These are phyloP conservation scores for Botrytis cinerea DNA, from an alignment of 2,329 filamentous ascomycete genomes.

Conservation along the genomic window DNA sequence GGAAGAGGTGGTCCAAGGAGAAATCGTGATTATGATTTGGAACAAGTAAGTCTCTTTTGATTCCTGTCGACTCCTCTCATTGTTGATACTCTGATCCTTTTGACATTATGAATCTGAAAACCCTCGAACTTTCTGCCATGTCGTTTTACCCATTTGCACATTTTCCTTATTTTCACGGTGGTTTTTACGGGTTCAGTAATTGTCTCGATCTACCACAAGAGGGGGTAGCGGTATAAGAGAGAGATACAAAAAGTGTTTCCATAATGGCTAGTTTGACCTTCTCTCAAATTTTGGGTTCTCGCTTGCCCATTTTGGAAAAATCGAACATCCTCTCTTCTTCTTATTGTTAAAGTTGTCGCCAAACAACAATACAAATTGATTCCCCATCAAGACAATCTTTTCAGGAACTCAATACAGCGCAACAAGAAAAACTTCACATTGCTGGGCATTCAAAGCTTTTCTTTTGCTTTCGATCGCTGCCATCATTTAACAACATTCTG, in stretches of 20 bases:
- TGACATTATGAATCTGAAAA: not conserved
- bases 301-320: conserved; percentile 18
- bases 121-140: not conserved
- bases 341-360: conserved; percentile 10
- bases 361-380: conserved; percentile 13
- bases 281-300: not conserved
- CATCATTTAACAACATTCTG: not conserved
- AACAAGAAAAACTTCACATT: not conserved
- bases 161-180: not conserved
- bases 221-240: not conserved
- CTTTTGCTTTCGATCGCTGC: conserved; percentile 13
- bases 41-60: conserved; percentile 72
- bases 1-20: conserved; percentile 66
- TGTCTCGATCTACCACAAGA: not conserved
- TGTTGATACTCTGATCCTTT: not conserved
- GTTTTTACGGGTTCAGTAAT: not conserved
- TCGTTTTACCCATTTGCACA: not conserved
- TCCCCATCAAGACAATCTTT: not conserved
- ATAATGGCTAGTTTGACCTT: not conserved
- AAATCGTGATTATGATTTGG: conserved; percentile 77
- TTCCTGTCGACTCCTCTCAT: conserved; percentile 31
- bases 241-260: not conserved
- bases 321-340: not conserved
- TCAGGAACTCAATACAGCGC: not conserved
- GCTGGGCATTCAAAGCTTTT: conserved; percentile 12